Percentiles rank a stretch among this genome's conserved stretches.
These are phyloP conservation scores for Roridomyces roridus DNA, from an alignment of 768 basidiomycete genomes.

Conservation along the genomic window DNA sequence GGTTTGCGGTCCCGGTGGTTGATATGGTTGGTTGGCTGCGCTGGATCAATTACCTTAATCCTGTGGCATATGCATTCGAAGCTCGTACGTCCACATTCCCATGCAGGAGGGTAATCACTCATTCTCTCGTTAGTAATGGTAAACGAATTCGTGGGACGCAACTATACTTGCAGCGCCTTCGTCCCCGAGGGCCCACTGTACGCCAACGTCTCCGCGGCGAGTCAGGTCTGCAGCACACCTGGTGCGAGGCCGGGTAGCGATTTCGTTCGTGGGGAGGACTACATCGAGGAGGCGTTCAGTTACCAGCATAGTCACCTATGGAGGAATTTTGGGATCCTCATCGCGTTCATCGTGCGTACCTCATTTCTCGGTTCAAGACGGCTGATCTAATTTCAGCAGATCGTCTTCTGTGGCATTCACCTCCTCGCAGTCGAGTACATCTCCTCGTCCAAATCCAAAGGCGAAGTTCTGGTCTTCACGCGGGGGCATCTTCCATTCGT, in stretches of 20 bases:
- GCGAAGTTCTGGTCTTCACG: constrained; percentile 35
- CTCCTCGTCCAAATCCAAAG: constrained; percentile 32
- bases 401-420: constrained; percentile 42
- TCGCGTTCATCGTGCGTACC: constrained; percentile 44
- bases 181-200: constrained; percentile 41
- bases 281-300: constrained; percentile 38
- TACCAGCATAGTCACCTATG: constrained; percentile 36
- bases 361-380: too few relatives aligned
- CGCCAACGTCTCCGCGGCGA: constrained; percentile 33
- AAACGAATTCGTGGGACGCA: constrained; percentile 54
- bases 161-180: constrained; percentile 41
- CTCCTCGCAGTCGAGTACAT: constrained; percentile 44
- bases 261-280: constrained; percentile 48
- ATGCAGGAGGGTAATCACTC: not conserved
- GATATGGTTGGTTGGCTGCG: constrained; percentile 36
- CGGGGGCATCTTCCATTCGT: constrained; percentile 29
- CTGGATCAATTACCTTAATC: constrained; percentile 49
- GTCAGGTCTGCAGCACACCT: constrained; percentile 50
- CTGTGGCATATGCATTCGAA: constrained; percentile 51
- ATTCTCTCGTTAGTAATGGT: constrained; percentile 34
- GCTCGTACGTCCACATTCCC: constrained; percentile 21
- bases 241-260: constrained; percentile 48
- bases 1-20: constrained; percentile 35
- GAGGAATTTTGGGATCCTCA: constrained; percentile 52
- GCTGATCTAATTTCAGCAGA: not conserved